Conservation (phyloP, 2,329 filamentous ascomycete species). For the Stachybotrys chlorohalonatus region DNA sequence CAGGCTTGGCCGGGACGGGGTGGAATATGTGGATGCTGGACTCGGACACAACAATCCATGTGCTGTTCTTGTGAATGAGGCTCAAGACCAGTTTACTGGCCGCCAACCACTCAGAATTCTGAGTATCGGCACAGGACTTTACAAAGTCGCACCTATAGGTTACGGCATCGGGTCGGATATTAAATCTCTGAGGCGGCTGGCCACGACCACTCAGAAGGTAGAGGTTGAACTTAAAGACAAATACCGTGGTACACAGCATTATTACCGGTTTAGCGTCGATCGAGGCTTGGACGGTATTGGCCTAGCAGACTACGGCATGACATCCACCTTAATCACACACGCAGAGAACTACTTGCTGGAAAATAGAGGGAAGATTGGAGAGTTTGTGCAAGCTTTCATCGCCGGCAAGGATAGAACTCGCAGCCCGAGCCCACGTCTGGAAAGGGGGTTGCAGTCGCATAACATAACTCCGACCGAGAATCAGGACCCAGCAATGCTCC, state of each 20-base stretch:
- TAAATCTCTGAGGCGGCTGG: neutral
- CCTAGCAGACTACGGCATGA: constrained; percentile 15
- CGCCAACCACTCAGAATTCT: neutral
- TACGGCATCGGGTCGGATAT: neutral
- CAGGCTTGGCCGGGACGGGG: constrained; percentile 12
- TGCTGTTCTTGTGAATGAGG: constrained; percentile 17
- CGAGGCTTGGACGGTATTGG: constrained; percentile 15
- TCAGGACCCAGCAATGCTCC: too few species aligned
- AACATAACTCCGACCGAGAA: too few species aligned
- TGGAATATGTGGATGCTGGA: constrained; percentile 19
- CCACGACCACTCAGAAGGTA: neutral
- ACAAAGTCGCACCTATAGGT: neutral
- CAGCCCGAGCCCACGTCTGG: too few species aligned
- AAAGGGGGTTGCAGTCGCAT: too few species aligned
- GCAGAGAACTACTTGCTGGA: constrained; percentile 10
- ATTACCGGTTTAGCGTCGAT: constrained; percentile 17
- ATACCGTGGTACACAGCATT: constrained; percentile 9
- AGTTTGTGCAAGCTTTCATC: neutral
- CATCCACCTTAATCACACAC: constrained; percentile 11
- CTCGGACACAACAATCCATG: constrained; percentile 22
- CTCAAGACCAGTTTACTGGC: constrained; percentile 12
- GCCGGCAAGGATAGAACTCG: neutral
- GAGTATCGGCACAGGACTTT: neutral
- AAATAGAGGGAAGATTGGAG: neutral
- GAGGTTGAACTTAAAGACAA: neutral